phyloP scores from a whole-genome alignment of 768 basidiomycete species.

The Hericium erinaceus region DNA sequence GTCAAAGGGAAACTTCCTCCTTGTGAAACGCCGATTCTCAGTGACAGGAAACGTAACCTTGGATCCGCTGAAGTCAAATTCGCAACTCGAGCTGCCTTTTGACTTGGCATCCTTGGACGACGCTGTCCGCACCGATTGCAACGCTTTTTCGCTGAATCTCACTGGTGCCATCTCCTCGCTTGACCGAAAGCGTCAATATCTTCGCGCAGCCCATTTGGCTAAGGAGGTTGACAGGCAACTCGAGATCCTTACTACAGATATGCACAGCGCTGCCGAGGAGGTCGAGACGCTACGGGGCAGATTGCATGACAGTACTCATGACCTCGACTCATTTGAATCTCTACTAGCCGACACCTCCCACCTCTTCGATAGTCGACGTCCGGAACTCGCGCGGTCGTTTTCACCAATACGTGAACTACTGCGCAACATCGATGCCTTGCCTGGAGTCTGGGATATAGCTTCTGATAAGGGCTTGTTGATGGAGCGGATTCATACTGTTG shows the following conservation, averaged over 20 bases:
- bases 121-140: conserved; percentile 57
- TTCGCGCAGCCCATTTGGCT: conserved; percentile 5
- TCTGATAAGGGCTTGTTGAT: conserved; percentile 40
- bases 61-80: conserved; percentile 23
- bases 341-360: conserved; percentile 30
- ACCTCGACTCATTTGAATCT: conserved; percentile 26
- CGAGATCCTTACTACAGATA: not conserved
- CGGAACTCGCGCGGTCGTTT: conserved; percentile 36
- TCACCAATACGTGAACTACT: conserved; percentile 47
- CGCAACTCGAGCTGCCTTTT: conserved; percentile 38
- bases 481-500: conserved; percentile 38
- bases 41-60: conserved; percentile 28
- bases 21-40: conserved; percentile 27
- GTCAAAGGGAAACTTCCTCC: conserved; percentile 13
- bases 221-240: conserved; percentile 7
- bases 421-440: conserved; percentile 41
- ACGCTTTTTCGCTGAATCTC: conserved; percentile 46
- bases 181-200: conserved; percentile 2
- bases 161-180: conserved; percentile 19
- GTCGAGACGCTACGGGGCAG: conserved; percentile 30
- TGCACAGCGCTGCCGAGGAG: conserved; percentile 18
- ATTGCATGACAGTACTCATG: conserved; percentile 23
- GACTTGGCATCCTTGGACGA: conserved; percentile 53
- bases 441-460: conserved; percentile 32
- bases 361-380: conserved; percentile 25